A percentile compares a stretch with the other conserved stretches of the same genome.
These are phyloP conservation scores for Populus davidiana DNA, from an alignment of 345 rosid genomes.

Conservation along the genomic window DNA sequence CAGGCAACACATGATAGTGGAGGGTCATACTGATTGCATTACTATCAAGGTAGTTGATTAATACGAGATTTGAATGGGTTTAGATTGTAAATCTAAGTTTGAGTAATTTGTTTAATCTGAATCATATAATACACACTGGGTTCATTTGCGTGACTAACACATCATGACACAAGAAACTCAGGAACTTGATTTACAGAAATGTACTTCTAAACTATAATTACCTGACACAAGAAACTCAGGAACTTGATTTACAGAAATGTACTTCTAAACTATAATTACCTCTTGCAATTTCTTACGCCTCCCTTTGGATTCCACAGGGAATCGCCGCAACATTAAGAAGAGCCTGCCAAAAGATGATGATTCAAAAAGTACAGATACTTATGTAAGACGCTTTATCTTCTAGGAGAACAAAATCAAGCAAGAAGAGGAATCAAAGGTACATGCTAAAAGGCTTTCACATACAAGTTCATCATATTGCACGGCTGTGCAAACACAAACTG, in stretches of 20 bases:
- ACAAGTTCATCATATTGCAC: background rate
- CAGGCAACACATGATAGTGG: background rate
- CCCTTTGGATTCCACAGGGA: constrained; percentile 95
- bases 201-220: constrained; percentile 19
- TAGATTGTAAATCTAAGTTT: background rate
- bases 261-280: constrained; percentile 37
- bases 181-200: background rate
- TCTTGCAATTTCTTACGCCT: constrained; percentile 89
- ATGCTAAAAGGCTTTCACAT: background rate
- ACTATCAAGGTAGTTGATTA: background rate
- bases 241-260: background rate
- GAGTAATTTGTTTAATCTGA: background rate
- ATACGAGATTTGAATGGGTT: background rate
- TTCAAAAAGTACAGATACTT: background rate
- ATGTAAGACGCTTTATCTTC: background rate
- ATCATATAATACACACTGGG: background rate
- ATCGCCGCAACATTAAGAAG: constrained; percentile 86
- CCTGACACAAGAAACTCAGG: constrained; percentile 32
- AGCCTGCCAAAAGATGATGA: constrained; percentile 52
- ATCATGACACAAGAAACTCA: background rate
- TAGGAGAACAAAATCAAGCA: background rate
- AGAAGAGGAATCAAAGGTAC: background rate
- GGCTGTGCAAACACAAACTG: background rate
- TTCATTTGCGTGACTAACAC: background rate
- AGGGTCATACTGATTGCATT: background rate